Evolutionary conservation across 139 green algal species (phyloP).

Genomic region (Chlorella sp.): DNA sequence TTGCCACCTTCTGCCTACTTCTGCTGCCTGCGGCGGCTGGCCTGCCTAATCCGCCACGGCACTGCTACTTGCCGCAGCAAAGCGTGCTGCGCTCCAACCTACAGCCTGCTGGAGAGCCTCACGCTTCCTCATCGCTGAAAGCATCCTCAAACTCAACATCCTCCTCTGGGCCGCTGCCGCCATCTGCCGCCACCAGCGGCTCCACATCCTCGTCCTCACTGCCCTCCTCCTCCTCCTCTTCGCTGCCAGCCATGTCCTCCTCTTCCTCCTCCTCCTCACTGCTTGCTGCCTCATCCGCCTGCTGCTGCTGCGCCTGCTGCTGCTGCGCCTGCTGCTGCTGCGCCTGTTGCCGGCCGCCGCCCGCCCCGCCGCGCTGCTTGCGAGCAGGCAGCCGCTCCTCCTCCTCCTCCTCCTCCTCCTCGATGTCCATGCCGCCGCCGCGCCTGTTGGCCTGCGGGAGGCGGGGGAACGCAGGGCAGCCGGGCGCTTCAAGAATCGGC

Average conservation of each 20-base stretch:
- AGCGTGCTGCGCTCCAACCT: too few species aligned
- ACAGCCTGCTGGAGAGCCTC: too few species aligned
- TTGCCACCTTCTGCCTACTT: too few species aligned
- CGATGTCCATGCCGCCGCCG: background rate
- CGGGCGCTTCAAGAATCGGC: background rate
- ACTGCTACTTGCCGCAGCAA: too few species aligned
- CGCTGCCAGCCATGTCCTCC: background rate
- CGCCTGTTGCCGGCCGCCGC: background rate
- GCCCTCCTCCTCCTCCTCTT: background rate
- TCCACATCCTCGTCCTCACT: background rate
- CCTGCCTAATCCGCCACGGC: too few species aligned
- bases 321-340: background rate
- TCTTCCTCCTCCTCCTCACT: background rate
- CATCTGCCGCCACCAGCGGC: background rate
- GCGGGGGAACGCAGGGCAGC: too few species aligned
- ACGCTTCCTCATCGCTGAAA: background rate
- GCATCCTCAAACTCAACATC: background rate
- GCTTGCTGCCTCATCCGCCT: background rate
- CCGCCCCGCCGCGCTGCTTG: background rate
- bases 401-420: slow-evolving; percentile 8
- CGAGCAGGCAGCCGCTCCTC: background rate
- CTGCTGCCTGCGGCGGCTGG: too few species aligned
- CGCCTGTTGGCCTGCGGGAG: too few species aligned
- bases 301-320: slow-evolving; percentile 3
- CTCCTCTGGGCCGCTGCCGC: background rate